Conservation (phyloP, 768 basidiomycete species). For the Boletellus ananas region DNA sequence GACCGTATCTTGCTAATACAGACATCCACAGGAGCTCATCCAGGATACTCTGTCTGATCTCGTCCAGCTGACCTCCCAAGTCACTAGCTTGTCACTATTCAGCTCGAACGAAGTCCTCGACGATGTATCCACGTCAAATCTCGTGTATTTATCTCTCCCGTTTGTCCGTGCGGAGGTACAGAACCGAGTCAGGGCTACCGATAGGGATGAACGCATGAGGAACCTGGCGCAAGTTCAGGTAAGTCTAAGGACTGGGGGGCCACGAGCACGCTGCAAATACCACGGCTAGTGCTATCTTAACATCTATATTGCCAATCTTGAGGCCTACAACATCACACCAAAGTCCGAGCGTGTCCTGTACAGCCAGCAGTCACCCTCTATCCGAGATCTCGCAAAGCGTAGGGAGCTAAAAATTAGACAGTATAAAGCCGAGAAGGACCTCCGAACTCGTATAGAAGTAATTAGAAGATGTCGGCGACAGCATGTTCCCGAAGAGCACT, state of each 20-base stretch:
- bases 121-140: constrained; percentile 74
- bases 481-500: constrained; percentile 27
- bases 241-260: constrained; percentile 24
- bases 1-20: constrained; percentile 6
- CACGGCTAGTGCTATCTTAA: constrained; percentile 44
- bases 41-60: constrained; percentile 55
- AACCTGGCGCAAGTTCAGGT: constrained; percentile 59
- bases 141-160: constrained; percentile 72
- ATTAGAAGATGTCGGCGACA: constrained; percentile 54
- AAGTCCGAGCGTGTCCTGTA: constrained; percentile 57
- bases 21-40: constrained; percentile 51
- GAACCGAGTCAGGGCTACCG: constrained; percentile 52
- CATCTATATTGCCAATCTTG: constrained; percentile 47
- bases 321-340: constrained; percentile 64
- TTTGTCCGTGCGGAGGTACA: constrained; percentile 65
- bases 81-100: constrained; percentile 66
- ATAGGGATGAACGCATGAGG: constrained; percentile 54
- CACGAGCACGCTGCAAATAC: constrained; percentile 1
- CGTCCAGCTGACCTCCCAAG: constrained; percentile 45
- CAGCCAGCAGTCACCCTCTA: constrained; percentile 41
- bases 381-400: constrained; percentile 62
- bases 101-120: constrained; percentile 81
- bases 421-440: constrained; percentile 80
- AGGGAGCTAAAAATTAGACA: constrained; percentile 90
- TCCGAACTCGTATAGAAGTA: constrained; percentile 62